Conservation (phyloP, 257 asterid species). For the Handroanthus guayacan region DNA sequence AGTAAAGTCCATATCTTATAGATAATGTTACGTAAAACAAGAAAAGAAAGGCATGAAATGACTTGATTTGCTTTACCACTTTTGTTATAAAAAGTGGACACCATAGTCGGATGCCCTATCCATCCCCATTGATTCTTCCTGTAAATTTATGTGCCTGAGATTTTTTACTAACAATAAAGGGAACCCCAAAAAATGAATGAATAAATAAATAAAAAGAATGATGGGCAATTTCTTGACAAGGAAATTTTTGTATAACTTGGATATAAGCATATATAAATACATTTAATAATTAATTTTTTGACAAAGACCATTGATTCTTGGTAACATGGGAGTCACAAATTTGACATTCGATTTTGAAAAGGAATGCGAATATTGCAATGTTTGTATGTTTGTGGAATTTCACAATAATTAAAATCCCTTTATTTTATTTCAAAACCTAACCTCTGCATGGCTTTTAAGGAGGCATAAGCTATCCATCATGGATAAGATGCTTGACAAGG, state of each 20-base stretch:
- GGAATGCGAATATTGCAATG: background rate
- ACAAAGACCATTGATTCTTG: background rate
- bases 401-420: background rate
- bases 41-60: background rate
- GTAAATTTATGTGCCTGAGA: background rate
- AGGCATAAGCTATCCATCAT: background rate
- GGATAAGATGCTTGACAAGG: background rate
- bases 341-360: background rate
- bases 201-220: no score
- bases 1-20: no score
- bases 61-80: conserved; percentile 20
- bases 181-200: no score
- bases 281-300: background rate
- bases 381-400: background rate
- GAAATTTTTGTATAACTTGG: background rate
- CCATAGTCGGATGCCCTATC: background rate
- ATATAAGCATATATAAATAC: background rate
- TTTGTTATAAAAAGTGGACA: conserved; percentile 23
- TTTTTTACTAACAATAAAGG: background rate
- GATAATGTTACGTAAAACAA: background rate
- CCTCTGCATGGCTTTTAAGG: background rate
- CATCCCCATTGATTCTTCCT: no score
- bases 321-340: background rate
- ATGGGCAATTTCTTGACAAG: no score
- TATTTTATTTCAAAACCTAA: background rate